Evolutionary conservation across 2,329 filamentous ascomycete species (phyloP).

Genomic region (Phoma sp.): DNA sequence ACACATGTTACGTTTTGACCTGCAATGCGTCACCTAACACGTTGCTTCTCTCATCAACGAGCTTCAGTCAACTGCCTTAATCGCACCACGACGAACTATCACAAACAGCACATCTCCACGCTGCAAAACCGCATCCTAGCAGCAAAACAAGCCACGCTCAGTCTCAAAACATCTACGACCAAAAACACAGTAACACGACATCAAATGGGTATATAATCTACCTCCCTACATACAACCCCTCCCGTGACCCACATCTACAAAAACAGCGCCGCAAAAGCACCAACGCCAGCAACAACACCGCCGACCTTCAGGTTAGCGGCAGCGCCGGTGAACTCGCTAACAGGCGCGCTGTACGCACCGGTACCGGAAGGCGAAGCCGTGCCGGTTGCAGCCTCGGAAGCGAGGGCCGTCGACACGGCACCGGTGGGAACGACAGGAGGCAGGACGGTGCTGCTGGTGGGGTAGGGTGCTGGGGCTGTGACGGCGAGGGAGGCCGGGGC

Average conservation of each 20-base stretch:
- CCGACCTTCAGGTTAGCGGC: constrained; percentile 39
- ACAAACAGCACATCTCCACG: too few relatives aligned
- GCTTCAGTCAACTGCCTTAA: too few relatives aligned
- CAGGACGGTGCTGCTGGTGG: constrained; percentile 23
- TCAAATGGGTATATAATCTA: constrained; percentile 8
- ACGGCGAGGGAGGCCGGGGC: constrained; percentile 28
- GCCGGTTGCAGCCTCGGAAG: constrained; percentile 13
- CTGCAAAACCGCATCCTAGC: too few relatives aligned
- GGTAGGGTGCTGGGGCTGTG: constrained; percentile 36
- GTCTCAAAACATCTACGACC: background rate
- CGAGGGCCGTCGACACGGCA: constrained; percentile 5
- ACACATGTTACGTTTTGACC: too few relatives aligned
- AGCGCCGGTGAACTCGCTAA: constrained; percentile 42
- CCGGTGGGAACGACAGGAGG: constrained; percentile 28
- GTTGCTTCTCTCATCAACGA: too few relatives aligned
- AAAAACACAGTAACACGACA: background rate
- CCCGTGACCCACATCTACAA: constrained; percentile 31
- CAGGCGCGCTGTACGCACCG: constrained; percentile 27
- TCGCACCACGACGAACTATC: too few relatives aligned
- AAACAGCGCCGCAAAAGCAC: constrained; percentile 44
- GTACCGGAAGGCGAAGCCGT: constrained; percentile 31
- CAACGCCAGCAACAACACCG: constrained; percentile 42
- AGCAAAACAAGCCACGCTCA: too few relatives aligned
- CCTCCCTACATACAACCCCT: background rate
- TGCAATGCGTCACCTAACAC: too few relatives aligned